These are phyloP conservation scores for Wickerhamomyces sydowiorum DNA, from an alignment of 805 yeast species.

Conservation along the genomic window DNA sequence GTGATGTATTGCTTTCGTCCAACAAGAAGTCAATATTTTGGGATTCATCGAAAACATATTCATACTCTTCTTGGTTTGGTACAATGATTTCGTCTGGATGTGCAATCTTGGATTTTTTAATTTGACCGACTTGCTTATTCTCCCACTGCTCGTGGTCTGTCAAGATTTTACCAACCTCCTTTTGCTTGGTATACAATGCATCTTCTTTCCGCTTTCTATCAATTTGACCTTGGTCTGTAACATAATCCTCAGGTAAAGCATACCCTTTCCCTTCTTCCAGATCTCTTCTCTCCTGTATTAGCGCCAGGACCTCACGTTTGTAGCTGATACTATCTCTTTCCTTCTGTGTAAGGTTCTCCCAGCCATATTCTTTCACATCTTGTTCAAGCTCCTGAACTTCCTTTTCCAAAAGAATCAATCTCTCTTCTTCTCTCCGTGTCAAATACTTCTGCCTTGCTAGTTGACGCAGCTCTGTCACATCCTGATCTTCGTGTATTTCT, in stretches of 20 bases:
- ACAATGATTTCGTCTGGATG: conserved; percentile 37
- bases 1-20: conserved; percentile 24
- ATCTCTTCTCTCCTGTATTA: conserved; percentile 34
- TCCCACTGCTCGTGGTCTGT: conserved; percentile 20
- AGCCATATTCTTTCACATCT: conserved; percentile 45
- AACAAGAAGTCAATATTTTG: conserved; percentile 50
- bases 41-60: conserved; percentile 70
- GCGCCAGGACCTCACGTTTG: conserved; percentile 43
- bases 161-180: conserved; percentile 30
- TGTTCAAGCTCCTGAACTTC: conserved; percentile 46
- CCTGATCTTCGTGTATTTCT: conserved; percentile 6
- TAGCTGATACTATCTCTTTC: conserved; percentile 48
- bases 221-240: conserved; percentile 44
- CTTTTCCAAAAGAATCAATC: conserved; percentile 33
- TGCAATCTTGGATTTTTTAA: conserved; percentile 17
- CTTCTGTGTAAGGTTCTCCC: conserved; percentile 41
- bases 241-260: conserved; percentile 50
- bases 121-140: conserved; percentile 11
- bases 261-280: conserved; percentile 34
- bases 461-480: conserved; percentile 33
- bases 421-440: conserved; percentile 41
- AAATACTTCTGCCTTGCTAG: conserved; percentile 45
- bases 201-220: conserved; percentile 51
- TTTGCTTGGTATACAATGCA: conserved; percentile 36
- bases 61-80: conserved; percentile 47